Evolutionary conservation across 2,329 filamentous ascomycete genomes (phyloP).

Genomic region (Calonectria pteridis): DNA sequence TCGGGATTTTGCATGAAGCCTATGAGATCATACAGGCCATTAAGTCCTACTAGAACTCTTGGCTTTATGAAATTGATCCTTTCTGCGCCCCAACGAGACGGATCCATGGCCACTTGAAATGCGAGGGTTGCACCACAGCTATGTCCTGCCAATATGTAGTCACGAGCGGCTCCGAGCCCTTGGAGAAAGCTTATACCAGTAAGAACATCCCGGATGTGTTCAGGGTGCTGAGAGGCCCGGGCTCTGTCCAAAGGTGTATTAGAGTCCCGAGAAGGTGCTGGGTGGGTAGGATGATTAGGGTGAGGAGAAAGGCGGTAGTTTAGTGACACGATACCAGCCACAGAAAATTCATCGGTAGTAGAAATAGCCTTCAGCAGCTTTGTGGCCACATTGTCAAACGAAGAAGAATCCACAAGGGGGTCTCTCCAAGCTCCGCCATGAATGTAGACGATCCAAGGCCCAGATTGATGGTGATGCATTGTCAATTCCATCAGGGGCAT

Average conservation of each 20-base stretch:
- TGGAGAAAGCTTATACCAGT: background rate
- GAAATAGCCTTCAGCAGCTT: background rate
- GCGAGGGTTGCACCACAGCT: conserved; percentile 13
- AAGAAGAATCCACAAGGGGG: conserved; percentile 35
- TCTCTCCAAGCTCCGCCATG: conserved; percentile 46
- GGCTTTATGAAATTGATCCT: background rate
- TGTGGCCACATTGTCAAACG: conserved; percentile 2
- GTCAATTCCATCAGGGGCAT: background rate
- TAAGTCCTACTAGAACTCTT: background rate
- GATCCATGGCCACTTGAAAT: conserved; percentile 7
- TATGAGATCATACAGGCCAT: background rate
- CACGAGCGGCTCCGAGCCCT: background rate
- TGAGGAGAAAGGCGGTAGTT: conserved; percentile 67
- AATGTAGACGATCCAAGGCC: conserved; percentile 37
- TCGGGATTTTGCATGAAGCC: background rate
- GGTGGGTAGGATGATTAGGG: conserved; percentile 52
- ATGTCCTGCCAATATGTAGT: conserved; percentile 1
- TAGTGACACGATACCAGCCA: conserved; percentile 52
- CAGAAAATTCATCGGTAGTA: background rate
- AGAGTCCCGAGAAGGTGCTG: background rate
- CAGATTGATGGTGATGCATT: background rate
- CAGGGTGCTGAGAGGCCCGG: background rate
- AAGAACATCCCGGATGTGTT: background rate
- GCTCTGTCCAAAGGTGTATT: background rate
- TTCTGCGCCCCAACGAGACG: background rate